Evolutionary conservation across 495 filamentous ascomycete genomes (phyloP).

Genomic region (Neurospora intermedia): DNA sequence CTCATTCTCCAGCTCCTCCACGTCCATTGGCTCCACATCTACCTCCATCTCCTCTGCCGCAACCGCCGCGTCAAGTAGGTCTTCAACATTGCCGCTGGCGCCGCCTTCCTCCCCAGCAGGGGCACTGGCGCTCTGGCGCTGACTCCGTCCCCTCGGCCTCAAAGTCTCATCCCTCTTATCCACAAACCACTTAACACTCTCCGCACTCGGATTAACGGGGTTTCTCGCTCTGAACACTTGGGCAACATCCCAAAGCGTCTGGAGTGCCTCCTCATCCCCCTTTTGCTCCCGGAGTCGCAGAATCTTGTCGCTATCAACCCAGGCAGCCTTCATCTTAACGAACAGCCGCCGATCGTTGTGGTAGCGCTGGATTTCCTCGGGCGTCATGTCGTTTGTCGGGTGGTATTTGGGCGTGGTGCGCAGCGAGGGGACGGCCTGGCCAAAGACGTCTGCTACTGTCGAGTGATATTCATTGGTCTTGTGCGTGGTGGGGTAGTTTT

Average conservation of each 20-base stretch:
- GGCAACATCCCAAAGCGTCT: slow-evolving; percentile 11
- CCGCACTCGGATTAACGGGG: not conserved
- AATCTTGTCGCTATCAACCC: not conserved
- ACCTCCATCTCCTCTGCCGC: not conserved
- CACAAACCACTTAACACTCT: slow-evolving; percentile 10
- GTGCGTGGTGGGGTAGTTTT: not conserved
- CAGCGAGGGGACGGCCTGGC: not conserved
- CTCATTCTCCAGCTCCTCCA: not conserved
- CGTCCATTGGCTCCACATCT: not conserved
- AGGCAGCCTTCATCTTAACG: slow-evolving; percentile 3
- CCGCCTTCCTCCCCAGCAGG: no score
- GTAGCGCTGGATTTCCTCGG: not conserved
- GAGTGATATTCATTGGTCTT: not conserved
- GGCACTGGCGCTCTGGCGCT: not conserved
- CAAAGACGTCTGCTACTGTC: not conserved
- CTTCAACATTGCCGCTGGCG: not conserved
- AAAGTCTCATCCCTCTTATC: not conserved
- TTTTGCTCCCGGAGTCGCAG: not conserved
- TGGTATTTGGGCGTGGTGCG: slow-evolving; percentile 6
- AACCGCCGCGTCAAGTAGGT: not conserved
- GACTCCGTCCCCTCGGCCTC: not conserved
- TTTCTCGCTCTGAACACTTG: slow-evolving; percentile 1
- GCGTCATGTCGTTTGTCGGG: slow-evolving; percentile 6
- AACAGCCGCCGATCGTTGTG: slow-evolving; percentile 3
- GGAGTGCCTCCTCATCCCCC: not conserved